Evolutionary conservation across 495 filamentous ascomycete species (phyloP).

Genomic region (Talaromyces trachyspermus): DNA sequence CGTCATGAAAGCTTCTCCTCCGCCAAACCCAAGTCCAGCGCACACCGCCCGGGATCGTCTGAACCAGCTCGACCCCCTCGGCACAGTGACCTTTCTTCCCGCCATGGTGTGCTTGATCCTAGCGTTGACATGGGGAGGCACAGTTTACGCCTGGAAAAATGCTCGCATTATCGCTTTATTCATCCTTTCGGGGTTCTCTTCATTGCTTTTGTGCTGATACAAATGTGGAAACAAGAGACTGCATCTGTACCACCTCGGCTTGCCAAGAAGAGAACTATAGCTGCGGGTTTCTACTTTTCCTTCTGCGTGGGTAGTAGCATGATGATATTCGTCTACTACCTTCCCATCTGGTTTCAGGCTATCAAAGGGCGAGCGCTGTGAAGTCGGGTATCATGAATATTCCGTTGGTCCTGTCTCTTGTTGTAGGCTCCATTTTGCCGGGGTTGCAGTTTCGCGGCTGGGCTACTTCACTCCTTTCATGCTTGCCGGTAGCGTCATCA

Average conservation of each 20-base stretch:
- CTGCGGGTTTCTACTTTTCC: constrained; percentile 9
- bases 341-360: constrained; percentile 31
- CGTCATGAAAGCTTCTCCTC: constrained; percentile 38
- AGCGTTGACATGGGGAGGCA: constrained; percentile 35
- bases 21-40: constrained; percentile 18
- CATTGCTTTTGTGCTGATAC: constrained; percentile 17
- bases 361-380: constrained; percentile 21
- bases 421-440: constrained; percentile 8
- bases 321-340: constrained; percentile 24
- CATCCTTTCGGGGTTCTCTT: constrained; percentile 20
- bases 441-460: constrained; percentile 15
- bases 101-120: constrained; percentile 30
- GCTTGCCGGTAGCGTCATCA: constrained; percentile 31
- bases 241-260: constrained; percentile 29
- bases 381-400: constrained; percentile 25
- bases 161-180: constrained; percentile 31
- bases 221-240: constrained; percentile 12
- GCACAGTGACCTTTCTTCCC: constrained; percentile 25
- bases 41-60: constrained; percentile 20
- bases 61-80: constrained; percentile 17
- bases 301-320: constrained; percentile 11
- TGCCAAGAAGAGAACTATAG: constrained; percentile 22
- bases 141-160: constrained; percentile 34
- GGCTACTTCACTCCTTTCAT: constrained; percentile 16
- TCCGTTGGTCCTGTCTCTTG: constrained; percentile 13